Evolutionary conservation across 257 asterid genomes (phyloP).

Genomic region (Solanum piurae): DNA sequence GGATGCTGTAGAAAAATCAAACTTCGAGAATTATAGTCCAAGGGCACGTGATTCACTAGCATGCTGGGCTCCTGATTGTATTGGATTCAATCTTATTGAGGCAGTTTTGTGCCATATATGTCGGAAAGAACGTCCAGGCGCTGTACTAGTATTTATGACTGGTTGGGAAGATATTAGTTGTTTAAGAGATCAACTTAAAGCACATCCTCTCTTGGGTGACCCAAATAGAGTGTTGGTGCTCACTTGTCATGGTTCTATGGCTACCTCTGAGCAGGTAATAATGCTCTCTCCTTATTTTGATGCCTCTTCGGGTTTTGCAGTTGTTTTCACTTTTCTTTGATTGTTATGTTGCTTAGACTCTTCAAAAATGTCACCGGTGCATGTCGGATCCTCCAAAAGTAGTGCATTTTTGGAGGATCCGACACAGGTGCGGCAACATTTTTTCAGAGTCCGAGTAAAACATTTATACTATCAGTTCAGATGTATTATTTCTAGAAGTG

Average conservation of each 20-base stretch:
- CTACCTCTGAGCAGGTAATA: constrained; percentile 85
- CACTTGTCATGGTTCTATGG: constrained; percentile 97
- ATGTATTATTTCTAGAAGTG: not conserved
- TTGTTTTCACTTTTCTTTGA: not conserved
- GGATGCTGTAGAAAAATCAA: constrained; percentile 82
- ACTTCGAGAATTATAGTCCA: constrained; percentile 73
- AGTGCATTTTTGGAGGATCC: not conserved
- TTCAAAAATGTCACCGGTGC: not conserved
- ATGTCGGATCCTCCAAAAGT: not conserved
- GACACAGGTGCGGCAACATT: not conserved
- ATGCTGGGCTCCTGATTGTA: constrained; percentile 80
- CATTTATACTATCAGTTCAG: not conserved
- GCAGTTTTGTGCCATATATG: constrained; percentile 89
- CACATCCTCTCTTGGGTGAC: constrained; percentile 96
- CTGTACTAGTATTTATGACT: constrained; percentile 92
- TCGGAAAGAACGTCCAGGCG: constrained; percentile 95
- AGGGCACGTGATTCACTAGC: constrained; percentile 83
- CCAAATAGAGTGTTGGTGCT: constrained; percentile 90
- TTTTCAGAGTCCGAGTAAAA: not conserved
- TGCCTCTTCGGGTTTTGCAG: not conserved
- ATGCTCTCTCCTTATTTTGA: not conserved
- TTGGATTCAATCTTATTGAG: constrained; percentile 95
- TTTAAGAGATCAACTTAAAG: constrained; percentile 88
- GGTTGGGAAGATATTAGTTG: constrained; percentile 99
- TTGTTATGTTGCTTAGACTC: not conserved